Conservation (phyloP, 1,139 yeast species). For the Yamadazyma spencermartinsiae region DNA sequence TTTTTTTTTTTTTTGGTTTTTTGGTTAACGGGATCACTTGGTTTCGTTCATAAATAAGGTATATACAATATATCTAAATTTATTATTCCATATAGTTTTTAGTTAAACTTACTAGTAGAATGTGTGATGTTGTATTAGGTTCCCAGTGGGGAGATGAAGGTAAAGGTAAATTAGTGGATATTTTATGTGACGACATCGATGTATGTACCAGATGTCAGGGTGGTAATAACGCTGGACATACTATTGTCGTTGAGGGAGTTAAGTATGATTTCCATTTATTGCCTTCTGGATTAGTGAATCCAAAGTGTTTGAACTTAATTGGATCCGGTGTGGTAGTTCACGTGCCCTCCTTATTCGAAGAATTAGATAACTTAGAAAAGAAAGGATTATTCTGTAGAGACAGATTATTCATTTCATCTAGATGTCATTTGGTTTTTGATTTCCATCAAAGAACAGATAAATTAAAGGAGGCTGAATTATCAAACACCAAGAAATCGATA, state of each 20-base stretch:
- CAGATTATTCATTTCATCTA: constrained; percentile 82
- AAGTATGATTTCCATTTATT: constrained; percentile 98
- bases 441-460: constrained; percentile 98
- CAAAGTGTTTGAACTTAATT: constrained; percentile 81
- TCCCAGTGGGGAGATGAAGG: constrained; percentile 99
- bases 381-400: constrained; percentile 81
- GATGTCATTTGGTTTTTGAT: constrained; percentile 96
- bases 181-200: constrained; percentile 89
- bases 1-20: constrained; percentile 2
- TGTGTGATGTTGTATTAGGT: constrained; percentile 94
- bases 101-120: constrained; percentile 20
- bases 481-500: constrained; percentile 81
- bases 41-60: background rate
- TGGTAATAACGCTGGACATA: constrained; percentile 99
- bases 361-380: constrained; percentile 73
- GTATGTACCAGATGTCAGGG: constrained; percentile 99
- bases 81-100: no score
- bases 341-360: constrained; percentile 88
- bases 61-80: background rate
- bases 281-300: constrained; percentile 95
- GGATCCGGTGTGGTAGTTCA: constrained; percentile 98
- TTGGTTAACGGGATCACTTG: constrained; percentile 1
- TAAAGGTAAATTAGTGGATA: constrained; percentile 94
- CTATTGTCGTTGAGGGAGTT: constrained; percentile 84
- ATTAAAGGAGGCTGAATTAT: constrained; percentile 88